Percentiles rank a stretch among this genome's conserved stretches.
Evolutionary conservation across 495 filamentous ascomycete species (phyloP).

Genomic region (Penicillium silybi): DNA sequence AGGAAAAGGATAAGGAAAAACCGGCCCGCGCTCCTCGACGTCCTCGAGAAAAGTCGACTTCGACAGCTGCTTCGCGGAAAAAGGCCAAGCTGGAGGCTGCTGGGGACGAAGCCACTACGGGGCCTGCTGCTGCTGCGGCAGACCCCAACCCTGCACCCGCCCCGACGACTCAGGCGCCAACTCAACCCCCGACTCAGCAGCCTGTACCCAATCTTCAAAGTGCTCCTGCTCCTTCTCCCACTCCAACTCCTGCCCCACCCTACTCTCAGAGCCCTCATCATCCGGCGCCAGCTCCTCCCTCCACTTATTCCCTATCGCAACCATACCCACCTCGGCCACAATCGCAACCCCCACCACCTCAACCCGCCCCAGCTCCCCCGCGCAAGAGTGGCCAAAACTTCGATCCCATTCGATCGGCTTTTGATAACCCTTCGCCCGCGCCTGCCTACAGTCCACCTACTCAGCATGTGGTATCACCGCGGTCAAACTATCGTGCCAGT

Average conservation of each 20-base stretch:
- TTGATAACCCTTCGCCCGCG: slow-evolving; percentile 58
- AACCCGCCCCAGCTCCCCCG: slow-evolving; percentile 20
- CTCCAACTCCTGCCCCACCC: slow-evolving; percentile 11
- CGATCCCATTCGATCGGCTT: slow-evolving; percentile 73
- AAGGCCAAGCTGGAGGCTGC: slow-evolving; percentile 44
- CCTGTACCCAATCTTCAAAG: not conserved
- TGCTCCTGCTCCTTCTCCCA: slow-evolving; percentile 1
- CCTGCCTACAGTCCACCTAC: slow-evolving; percentile 43
- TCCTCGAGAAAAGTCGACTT: slow-evolving; percentile 36
- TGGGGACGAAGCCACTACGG: slow-evolving; percentile 13
- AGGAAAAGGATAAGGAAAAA: slow-evolving; percentile 32
- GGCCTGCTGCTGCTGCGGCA: slow-evolving; percentile 5
- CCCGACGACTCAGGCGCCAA: not conserved
- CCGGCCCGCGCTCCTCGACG: slow-evolving; percentile 39
- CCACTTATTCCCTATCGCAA: slow-evolving; percentile 18
- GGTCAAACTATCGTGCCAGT: slow-evolving; percentile 61
- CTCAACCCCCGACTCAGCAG: slow-evolving; percentile 5
- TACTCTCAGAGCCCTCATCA: slow-evolving; percentile 18
- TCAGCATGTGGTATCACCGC: slow-evolving; percentile 29
- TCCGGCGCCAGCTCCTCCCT: slow-evolving; percentile 20
- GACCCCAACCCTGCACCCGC: slow-evolving; percentile 12
- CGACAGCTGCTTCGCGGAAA: slow-evolving; percentile 37
- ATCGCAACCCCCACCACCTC: slow-evolving; percentile 38
- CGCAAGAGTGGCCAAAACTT: slow-evolving; percentile 73
- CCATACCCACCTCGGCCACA: slow-evolving; percentile 33